Conservation (phyloP, 2,329 filamentous ascomycete genomes). For the Aspergillus luchuensis region DNA sequence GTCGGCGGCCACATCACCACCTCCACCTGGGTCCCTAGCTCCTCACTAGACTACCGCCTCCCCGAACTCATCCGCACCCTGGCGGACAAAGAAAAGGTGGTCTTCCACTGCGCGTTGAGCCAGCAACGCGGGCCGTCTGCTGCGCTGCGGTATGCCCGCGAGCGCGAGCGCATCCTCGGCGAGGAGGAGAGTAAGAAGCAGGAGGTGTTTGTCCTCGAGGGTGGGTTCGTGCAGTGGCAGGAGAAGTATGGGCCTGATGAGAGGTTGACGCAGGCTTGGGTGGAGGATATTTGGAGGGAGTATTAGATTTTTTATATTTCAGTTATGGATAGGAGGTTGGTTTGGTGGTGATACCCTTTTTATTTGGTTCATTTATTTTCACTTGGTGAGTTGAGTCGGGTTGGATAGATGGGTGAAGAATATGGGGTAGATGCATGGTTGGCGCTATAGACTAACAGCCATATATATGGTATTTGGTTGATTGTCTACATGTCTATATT, state of each 20-base stretch:
- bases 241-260: constrained; percentile 75
- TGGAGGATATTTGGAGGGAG: constrained; percentile 79
- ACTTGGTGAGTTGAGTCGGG: not conserved
- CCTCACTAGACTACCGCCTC: constrained; percentile 71
- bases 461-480: not conserved
- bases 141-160: constrained; percentile 70
- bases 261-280: constrained; percentile 78
- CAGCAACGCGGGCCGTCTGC: constrained; percentile 88
- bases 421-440: not conserved
- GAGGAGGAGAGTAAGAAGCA: constrained; percentile 55
- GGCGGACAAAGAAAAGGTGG: constrained; percentile 74
- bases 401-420: not conserved
- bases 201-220: constrained; percentile 77
- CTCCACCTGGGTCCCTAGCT: constrained; percentile 73
- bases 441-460: not conserved
- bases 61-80: constrained; percentile 81
- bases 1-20: constrained; percentile 85
- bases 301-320: constrained; percentile 27
- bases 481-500: not conserved
- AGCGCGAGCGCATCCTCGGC: constrained; percentile 60
- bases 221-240: constrained; percentile 89
- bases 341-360: constrained; percentile 5
- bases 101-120: constrained; percentile 92
- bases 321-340: not conserved
- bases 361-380: not conserved